Evolutionary conservation across 164 flowering plant genomes (phyloP).

Genomic region (Macadamia tetraphylla): DNA sequence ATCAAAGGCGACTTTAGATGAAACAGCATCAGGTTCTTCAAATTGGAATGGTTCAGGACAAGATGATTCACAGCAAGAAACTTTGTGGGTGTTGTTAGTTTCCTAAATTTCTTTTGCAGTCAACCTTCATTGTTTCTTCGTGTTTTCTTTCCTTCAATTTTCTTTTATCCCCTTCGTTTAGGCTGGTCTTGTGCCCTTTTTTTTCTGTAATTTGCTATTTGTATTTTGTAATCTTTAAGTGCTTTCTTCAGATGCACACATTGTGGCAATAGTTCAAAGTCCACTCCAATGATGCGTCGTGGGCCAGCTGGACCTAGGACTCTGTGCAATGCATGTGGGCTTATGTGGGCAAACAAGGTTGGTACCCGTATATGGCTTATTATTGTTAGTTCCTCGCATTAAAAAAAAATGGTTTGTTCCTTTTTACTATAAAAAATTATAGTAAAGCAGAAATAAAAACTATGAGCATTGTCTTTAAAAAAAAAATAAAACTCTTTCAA

Average conservation of each 20-base stretch:
- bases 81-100: not conserved
- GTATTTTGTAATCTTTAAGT: not conserved
- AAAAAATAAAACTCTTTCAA: too few relatives aligned
- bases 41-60: conserved; percentile 4
- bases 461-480: too few relatives aligned
- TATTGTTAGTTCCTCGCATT: too few relatives aligned
- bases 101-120: not conserved
- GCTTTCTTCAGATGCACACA: conserved; percentile 11
- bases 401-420: too few relatives aligned
- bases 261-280: conserved; percentile 17
- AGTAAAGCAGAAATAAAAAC: too few relatives aligned
- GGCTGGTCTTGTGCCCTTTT: not conserved
- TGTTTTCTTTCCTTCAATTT: not conserved
- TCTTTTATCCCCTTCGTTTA: not conserved
- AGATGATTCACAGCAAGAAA: conserved; percentile 3
- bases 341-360: conserved; percentile 25
- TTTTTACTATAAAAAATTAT: too few relatives aligned
- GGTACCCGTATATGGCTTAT: conserved; percentile 14
- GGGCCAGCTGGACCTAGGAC: conserved; percentile 22
- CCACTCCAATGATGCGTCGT: conserved; percentile 25
- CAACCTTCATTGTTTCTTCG: not conserved
- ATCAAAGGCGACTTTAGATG: conserved; percentile 2
- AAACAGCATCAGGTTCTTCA: not conserved
- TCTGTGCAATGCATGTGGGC: conserved; percentile 25
- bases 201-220: not conserved